A percentile compares a stretch with the other conserved stretches of the same genome.
These are phyloP conservation scores for Yarrowia deformans DNA, from an alignment of 805 yeast species.

Conservation along the genomic window DNA sequence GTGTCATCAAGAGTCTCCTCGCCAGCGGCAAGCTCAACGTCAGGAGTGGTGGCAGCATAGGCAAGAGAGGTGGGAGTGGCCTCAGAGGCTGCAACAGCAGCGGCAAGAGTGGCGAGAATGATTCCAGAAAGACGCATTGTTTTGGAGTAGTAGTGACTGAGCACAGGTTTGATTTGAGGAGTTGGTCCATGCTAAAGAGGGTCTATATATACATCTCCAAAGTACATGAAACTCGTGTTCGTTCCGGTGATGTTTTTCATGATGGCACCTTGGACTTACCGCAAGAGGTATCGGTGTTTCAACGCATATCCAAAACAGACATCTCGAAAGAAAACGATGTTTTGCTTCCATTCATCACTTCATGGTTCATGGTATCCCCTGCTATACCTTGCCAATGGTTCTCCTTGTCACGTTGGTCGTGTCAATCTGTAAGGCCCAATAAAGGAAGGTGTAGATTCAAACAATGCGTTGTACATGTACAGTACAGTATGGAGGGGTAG, in stretches of 20 bases:
- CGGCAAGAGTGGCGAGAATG: constrained; percentile 19
- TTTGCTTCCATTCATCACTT: neutral
- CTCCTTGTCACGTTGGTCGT: constrained; percentile 20
- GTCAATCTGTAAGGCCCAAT: neutral
- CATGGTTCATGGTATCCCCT: neutral
- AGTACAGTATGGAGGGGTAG: no score
- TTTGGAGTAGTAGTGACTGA: neutral
- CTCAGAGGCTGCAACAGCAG: constrained; percentile 10
- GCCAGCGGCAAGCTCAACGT: constrained; percentile 4
- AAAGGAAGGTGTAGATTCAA: neutral
- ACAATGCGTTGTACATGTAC: neutral
- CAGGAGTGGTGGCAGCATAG: constrained; percentile 3
- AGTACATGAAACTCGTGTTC: no score
- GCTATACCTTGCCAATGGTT: neutral
- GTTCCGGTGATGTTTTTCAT: neutral
- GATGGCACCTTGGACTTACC: neutral
- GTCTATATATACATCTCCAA: constrained; percentile 1
- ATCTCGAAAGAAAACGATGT: neutral
- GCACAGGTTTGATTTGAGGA: neutral
- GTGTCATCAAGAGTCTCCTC: constrained; percentile 30
- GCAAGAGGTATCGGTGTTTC: neutral
- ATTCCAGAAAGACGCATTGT: constrained; percentile 25
- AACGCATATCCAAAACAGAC: neutral
- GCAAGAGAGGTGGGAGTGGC: constrained; percentile 24
- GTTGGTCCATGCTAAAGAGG: neutral